phyloP scores from a whole-genome alignment of 495 filamentous ascomycete species.

The Chaetomium fimeti region DNA sequence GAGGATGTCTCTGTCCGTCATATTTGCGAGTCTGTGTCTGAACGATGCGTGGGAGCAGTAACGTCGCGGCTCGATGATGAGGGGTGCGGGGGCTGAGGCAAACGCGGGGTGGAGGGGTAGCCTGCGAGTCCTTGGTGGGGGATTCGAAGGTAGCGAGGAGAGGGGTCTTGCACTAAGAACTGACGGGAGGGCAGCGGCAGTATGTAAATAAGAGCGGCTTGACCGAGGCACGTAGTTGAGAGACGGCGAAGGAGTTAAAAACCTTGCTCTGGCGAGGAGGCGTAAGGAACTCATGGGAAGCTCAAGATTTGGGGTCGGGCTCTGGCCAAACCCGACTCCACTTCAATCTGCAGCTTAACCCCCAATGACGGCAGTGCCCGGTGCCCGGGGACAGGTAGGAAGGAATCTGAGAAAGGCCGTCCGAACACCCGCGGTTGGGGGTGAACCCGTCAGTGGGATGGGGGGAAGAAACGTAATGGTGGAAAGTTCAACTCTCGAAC shows the following conservation, averaged over 20 bases:
- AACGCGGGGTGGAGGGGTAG: constrained; percentile 15
- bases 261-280: constrained; percentile 19
- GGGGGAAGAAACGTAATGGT: background rate
- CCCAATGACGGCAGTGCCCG: constrained; percentile 16
- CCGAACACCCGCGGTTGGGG: too few relatives aligned
- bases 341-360: constrained; percentile 2
- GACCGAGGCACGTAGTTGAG: background rate
- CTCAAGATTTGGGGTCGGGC: constrained; percentile 8
- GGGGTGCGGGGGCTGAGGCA: constrained; percentile 7
- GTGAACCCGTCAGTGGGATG: background rate
- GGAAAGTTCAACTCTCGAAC: background rate
- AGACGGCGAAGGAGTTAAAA: constrained; percentile 8
- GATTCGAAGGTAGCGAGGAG: background rate
- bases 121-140: constrained; percentile 12
- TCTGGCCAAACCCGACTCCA: constrained; percentile 14
- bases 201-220: too few relatives aligned
- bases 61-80: background rate
- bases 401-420: background rate
- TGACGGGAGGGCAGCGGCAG: background rate
- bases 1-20: constrained; percentile 56
- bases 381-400: background rate
- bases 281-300: constrained; percentile 12
- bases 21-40: constrained; percentile 32
- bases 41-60: constrained; percentile 27
- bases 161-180: background rate